Conservation (phyloP, 2,329 filamentous ascomycete species). For the Xylariales sp. region DNA sequence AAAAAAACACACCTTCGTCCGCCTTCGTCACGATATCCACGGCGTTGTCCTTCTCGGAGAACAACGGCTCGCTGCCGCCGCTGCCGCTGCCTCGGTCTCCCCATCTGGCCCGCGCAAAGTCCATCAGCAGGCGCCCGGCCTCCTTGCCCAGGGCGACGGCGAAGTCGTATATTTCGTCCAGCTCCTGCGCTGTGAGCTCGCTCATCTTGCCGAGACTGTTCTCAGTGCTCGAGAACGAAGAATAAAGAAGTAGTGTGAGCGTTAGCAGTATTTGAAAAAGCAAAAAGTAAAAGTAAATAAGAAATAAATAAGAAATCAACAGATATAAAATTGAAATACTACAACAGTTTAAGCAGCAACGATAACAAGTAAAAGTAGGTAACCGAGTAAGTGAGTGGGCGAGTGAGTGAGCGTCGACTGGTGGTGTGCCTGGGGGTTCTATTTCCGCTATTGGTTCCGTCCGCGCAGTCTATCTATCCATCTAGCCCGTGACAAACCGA, state of each 20-base stretch:
- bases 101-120: slow-evolving; percentile 69
- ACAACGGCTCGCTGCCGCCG: slow-evolving; percentile 50
- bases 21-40: slow-evolving; percentile 84
- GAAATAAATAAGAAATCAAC: not conserved
- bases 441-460: slow-evolving; percentile 30
- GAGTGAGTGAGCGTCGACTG: not conserved
- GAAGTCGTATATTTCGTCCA: slow-evolving; percentile 76
- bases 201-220: slow-evolving; percentile 11
- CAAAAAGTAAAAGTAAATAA: not conserved
- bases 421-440: not conserved
- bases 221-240: not conserved
- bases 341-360: not conserved
- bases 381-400: not conserved
- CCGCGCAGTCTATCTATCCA: not conserved
- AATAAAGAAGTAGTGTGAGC: not conserved
- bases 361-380: not conserved
- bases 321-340: not conserved
- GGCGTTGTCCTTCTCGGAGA: slow-evolving; percentile 77
- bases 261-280: not conserved
- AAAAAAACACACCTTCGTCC: slow-evolving; percentile 69
- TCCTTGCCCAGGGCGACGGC: slow-evolving; percentile 76
- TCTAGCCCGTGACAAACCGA: slow-evolving; percentile 32
- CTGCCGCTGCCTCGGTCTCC: slow-evolving; percentile 49
- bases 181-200: slow-evolving; percentile 57
- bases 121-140: slow-evolving; percentile 75